These are phyloP conservation scores for Caloboletus firmus DNA, from an alignment of 1,284 basidiomycete species.

Conservation along the genomic window DNA sequence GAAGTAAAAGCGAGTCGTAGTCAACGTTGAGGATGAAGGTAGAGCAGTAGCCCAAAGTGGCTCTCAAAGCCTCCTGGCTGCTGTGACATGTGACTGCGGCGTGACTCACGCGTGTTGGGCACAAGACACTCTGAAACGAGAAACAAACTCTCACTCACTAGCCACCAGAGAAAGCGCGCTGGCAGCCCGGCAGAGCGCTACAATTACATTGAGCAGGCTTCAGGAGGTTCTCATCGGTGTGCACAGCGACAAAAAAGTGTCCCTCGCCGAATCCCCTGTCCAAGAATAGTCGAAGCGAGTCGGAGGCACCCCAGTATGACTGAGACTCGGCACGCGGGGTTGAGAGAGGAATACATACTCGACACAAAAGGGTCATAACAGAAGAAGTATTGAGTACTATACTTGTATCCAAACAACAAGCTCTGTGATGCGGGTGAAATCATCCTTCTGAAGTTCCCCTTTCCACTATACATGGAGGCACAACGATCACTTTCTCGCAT, in stretches of 20 bases:
- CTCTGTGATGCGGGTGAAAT: background rate
- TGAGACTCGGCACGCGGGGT: background rate
- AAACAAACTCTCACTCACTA: background rate
- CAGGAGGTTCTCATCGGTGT: background rate
- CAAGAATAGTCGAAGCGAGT: background rate
- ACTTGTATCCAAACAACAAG: background rate
- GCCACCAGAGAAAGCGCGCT: background rate
- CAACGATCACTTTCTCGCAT: constrained; percentile 24
- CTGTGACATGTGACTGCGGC: constrained; percentile 33
- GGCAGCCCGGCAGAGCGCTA: constrained; percentile 11
- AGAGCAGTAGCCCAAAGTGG: constrained; percentile 25
- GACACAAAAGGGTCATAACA: background rate
- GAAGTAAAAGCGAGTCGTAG: constrained; percentile 31
- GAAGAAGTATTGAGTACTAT: background rate
- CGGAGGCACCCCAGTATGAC: background rate
- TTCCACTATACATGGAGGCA: background rate
- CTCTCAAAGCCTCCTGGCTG: constrained; percentile 36
- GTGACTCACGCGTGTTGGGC: constrained; percentile 27
- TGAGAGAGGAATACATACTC: background rate
- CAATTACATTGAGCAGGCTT: background rate
- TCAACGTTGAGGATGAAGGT: constrained; percentile 36
- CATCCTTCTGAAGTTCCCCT: background rate
- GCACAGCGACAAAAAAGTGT: background rate
- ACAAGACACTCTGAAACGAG: constrained; percentile 13
- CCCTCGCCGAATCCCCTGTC: background rate